These are phyloP conservation scores for Alliaria petiolata DNA, from an alignment of 345 rosid genomes.

Conservation along the genomic window DNA sequence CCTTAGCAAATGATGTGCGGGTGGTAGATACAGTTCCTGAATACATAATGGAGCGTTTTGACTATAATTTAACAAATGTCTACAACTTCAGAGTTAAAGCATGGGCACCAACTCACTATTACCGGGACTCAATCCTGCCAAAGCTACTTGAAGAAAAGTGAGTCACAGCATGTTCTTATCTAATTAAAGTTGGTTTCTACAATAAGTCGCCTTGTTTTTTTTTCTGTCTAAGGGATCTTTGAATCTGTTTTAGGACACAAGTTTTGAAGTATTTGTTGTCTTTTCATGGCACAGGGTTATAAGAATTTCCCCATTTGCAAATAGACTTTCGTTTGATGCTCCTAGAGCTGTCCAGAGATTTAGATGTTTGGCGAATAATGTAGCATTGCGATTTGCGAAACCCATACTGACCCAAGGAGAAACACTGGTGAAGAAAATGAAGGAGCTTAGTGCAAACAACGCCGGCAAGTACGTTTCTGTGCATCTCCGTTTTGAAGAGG, in stretches of 20 bases:
- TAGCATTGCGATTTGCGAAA: conserved; percentile 71
- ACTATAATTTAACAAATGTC: conserved; percentile 75
- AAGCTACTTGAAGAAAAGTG: conserved; percentile 92
- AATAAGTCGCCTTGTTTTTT: background rate
- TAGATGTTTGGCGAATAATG: conserved; percentile 88
- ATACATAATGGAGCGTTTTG: conserved; percentile 95
- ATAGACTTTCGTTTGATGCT: conserved; percentile 91
- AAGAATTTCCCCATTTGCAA: conserved; percentile 97
- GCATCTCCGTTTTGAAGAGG: conserved; percentile 99
- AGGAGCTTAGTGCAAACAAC: conserved; percentile 64
- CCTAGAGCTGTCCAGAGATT: conserved; percentile 86
- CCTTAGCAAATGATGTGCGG: conserved; percentile 72
- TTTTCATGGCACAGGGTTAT: conserved; percentile 59
- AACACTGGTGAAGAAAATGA: conserved; percentile 85
- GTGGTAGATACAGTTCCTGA: conserved; percentile 79
- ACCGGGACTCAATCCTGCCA: conserved; percentile 78
- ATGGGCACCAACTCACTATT: conserved; percentile 82
- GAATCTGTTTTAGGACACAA: background rate
- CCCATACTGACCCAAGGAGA: conserved; percentile 77
- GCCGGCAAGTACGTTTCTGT: conserved; percentile 89
- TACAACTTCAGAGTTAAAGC: conserved; percentile 96
- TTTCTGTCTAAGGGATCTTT: background rate
- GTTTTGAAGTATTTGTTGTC: background rate
- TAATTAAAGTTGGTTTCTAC: background rate
- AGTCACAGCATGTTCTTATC: conserved; percentile 28